Base-by-base conservation (phyloP, 2,329 filamentous ascomycete genomes). In the Leptographium procerum region DNA sequence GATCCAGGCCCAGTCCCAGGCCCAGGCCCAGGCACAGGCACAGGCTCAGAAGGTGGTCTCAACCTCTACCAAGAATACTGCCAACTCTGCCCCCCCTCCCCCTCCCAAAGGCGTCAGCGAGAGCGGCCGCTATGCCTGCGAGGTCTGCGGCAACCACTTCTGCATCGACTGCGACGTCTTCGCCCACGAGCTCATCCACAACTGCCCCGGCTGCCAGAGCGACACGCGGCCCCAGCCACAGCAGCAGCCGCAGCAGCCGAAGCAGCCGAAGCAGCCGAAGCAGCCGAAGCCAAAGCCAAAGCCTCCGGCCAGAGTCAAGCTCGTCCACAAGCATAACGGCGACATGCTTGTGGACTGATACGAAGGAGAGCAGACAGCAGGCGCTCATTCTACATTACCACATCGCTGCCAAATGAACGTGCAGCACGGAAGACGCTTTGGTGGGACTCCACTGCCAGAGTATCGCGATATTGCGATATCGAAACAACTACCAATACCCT, bases 151-250 rank as follows among this genome's bases (percentile, higher is more conserved):
- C 3, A 85, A 88, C 60, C 92, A 97, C 72, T 99, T 97, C 69
- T 99, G 94, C 76, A 95, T 99, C 64, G 94, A 99, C 70, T 99
- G 94, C 70, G 94, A 99, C 70, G 84, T 96, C 28, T 96, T 94
- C 73, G 88, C 89, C 28, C 94, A 99, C 69, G 91, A 96, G 73
- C 84, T 95, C 14, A 82, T 96, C 56, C 92, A 99, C 70, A 97
- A 97, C 71, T 99, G 94, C 67, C 91, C 94, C 0, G 92, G 92
- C 0, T 99, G 94, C 70, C 86, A 83, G 70, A 81, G 79, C 66
- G 75, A 76, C 59, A 73, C 72, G 4, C 67, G 75, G 19, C 40
- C 61, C 16, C 24, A 4, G 48, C 24, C 48, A 19, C 10, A 11
- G 2, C 10, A 26, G 28, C 47, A 24, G 26, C 48, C 48, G 26